A percentile compares a stretch with the other conserved stretches of the same genome.
phyloP scores from a whole-genome alignment of 306 rosid species.

The Morella rubra region DNA sequence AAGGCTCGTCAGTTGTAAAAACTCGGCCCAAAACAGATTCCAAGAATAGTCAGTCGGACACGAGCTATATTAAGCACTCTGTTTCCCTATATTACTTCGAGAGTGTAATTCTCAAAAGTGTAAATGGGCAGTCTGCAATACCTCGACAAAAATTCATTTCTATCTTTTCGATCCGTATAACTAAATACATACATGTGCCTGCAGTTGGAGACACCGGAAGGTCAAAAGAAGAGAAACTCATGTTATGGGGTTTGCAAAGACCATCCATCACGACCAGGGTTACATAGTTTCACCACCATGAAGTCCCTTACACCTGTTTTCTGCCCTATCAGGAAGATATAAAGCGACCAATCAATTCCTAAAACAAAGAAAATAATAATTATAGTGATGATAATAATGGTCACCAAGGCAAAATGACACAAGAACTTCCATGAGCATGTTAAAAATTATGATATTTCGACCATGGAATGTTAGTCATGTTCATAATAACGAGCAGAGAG shows the following conservation, averaged over 20 bases:
- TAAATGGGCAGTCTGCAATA: no score
- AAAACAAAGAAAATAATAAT: conserved; percentile 15
- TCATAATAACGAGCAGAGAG: background rate
- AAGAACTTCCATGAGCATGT: background rate
- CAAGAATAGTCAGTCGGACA: no score
- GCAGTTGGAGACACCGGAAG: no score
- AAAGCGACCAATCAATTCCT: conserved; percentile 14
- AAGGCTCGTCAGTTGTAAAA: background rate
- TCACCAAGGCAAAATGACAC: conserved; percentile 9
- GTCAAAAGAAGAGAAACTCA: no score
- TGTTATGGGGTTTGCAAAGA: background rate
- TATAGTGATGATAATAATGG: background rate
- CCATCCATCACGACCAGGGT: conserved; percentile 18
- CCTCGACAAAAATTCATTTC: no score
- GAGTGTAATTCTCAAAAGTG: no score
- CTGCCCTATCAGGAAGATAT: conserved; percentile 55
- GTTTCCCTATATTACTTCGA: no score
- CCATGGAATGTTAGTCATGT: background rate
- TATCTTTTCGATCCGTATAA: no score
- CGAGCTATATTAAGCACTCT: no score
- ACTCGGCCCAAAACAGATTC: no score
- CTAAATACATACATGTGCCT: no score
- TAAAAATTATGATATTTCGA: background rate
- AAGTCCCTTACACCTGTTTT: conserved; percentile 55
- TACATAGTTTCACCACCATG: conserved; percentile 34